A percentile compares a stretch with the other conserved stretches of the same genome.
phyloP scores from a whole-genome alignment of 1,284 basidiomycete species.

The Sphaerobolus stellatus region DNA sequence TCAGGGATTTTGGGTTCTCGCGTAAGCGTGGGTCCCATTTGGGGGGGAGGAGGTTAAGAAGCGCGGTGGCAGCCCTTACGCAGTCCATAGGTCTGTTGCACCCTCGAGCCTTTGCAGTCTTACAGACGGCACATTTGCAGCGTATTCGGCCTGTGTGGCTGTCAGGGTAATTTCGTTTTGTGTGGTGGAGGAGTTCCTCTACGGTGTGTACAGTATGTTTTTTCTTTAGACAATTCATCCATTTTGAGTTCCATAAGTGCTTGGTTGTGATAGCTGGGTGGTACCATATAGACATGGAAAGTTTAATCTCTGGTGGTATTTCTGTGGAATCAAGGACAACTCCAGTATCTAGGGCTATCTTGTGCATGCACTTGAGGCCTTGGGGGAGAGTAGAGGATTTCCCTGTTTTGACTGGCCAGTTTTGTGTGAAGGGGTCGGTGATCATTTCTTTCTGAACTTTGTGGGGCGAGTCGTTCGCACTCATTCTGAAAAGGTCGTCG shows the following conservation, averaged over 20 bases:
- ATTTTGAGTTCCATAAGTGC: not conserved
- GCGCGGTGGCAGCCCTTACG: too few relatives aligned
- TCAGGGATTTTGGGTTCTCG: too few relatives aligned
- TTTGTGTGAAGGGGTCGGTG: not conserved
- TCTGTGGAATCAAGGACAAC: not conserved
- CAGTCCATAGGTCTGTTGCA: too few relatives aligned
- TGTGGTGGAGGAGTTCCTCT: not conserved
- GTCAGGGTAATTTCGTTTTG: not conserved
- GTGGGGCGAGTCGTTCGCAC: not conserved
- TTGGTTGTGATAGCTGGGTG: not conserved
- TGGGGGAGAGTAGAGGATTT: not conserved
- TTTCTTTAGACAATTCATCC: not conserved
- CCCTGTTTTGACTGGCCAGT: not conserved
- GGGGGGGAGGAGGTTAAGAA: too few relatives aligned
- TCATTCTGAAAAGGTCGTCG: constrained; percentile 9
- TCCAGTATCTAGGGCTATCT: not conserved
- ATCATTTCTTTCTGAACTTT: not conserved
- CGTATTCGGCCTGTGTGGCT: not conserved
- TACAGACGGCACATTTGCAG: not conserved
- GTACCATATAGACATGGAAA: not conserved
- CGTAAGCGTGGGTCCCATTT: too few relatives aligned
- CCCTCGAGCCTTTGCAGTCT: too few relatives aligned
- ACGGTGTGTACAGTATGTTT: not conserved
- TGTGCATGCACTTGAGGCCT: not conserved
- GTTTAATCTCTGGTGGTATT: not conserved